These are phyloP conservation scores for Centella asiatica DNA, from an alignment of 129 eudicot genomes.

Conservation along the genomic window DNA sequence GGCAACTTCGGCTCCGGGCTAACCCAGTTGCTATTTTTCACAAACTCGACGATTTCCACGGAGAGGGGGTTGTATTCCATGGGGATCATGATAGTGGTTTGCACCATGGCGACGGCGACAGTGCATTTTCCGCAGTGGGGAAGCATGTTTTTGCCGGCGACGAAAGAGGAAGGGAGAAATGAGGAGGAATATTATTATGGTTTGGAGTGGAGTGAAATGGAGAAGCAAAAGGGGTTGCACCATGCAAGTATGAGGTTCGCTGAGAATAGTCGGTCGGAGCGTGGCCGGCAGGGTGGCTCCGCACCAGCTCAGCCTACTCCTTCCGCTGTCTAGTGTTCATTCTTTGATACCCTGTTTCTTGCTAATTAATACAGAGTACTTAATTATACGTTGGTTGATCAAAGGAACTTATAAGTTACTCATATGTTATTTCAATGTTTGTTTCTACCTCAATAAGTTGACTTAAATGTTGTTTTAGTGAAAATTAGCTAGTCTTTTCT, in stretches of 20 bases:
- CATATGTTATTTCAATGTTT: no score
- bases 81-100: constrained; percentile 54
- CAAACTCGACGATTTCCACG: constrained; percentile 36
- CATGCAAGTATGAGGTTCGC: constrained; percentile 42
- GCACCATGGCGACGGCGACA: constrained; percentile 43
- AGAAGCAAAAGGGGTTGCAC: constrained; percentile 39
- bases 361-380: no score
- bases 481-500: no score
- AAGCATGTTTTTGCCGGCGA: constrained; percentile 42
- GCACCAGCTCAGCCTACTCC: constrained; percentile 4
- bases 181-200: constrained; percentile 42
- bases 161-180: constrained; percentile 25
- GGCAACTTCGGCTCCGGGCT: constrained; percentile 65
- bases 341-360: no score
- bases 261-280: constrained; percentile 42
- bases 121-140: constrained; percentile 73
- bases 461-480: no score
- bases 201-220: constrained; percentile 45
- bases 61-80: constrained; percentile 40
- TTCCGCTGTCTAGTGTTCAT: background rate
- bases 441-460: no score
- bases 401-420: no score
- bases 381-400: no score
- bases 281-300: constrained; percentile 29
- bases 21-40: constrained; percentile 56